phyloP scores from a whole-genome alignment of 2,329 filamentous ascomycete species.

The Alternaria brassicicola region DNA sequence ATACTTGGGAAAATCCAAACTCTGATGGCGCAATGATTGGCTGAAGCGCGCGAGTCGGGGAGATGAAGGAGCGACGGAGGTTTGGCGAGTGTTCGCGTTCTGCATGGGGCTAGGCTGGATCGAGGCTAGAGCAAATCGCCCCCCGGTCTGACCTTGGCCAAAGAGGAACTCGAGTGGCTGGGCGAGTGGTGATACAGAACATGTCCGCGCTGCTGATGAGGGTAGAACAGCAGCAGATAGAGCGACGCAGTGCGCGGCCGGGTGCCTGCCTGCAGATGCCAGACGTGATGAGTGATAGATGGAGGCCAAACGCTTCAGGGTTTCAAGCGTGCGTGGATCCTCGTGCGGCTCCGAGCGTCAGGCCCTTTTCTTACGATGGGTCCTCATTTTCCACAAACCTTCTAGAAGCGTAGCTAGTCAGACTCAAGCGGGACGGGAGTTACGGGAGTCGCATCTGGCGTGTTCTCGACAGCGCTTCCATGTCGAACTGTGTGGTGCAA shows the following conservation, averaged over 20 bases:
- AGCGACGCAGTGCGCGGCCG: constrained; percentile 3
- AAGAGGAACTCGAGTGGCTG: constrained; percentile 15
- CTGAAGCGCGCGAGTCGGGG: constrained; percentile 37
- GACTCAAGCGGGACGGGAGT: constrained; percentile 30
- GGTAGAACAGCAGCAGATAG: constrained; percentile 21
- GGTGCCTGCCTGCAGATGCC: constrained; percentile 16
- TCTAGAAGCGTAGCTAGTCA: constrained; percentile 48
- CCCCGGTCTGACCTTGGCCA: constrained; percentile 13
- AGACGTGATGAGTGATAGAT: constrained; percentile 15
- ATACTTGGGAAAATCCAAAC: constrained; percentile 20
- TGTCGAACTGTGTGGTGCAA: constrained; percentile 33
- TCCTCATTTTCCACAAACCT: constrained; percentile 44
- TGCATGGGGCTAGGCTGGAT: constrained; percentile 20
- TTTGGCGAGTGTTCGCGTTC: constrained; percentile 32
- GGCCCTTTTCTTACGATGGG: constrained; percentile 25
- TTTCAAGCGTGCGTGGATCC: constrained; percentile 31
- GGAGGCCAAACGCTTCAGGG: constrained; percentile 23
- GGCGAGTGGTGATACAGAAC: constrained; percentile 20
- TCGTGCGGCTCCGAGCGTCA: constrained; percentile 26
- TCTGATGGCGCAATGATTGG: constrained; percentile 30
- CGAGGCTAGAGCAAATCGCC: constrained; percentile 16
- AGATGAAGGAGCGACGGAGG: constrained; percentile 44
- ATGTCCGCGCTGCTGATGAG: constrained; percentile 11
- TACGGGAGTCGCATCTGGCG: constrained; percentile 32
- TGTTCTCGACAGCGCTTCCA: constrained; percentile 25